A percentile compares a stretch with the other conserved stretches of the same genome.
These are phyloP conservation scores for Endocarpon pusillum DNA, from an alignment of 495 filamentous ascomycete species.

Conservation along the genomic window DNA sequence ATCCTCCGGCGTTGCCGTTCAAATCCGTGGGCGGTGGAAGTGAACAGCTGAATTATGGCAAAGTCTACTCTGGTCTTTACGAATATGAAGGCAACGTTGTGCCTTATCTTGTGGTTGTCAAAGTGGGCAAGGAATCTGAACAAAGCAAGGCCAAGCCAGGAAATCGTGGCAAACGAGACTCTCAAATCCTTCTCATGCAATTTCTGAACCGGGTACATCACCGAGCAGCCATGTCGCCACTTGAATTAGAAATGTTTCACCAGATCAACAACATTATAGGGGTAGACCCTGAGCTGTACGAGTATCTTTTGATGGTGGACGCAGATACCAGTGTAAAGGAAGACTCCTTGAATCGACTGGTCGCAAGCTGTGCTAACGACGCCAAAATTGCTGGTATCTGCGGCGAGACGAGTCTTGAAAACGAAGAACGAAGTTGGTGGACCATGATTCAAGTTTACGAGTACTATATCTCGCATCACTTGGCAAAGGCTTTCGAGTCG, in stretches of 20 bases:
- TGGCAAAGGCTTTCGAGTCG: constrained; percentile 88
- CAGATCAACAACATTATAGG: constrained; percentile 99
- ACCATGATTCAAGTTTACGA: constrained; percentile 99
- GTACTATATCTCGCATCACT: constrained; percentile 91
- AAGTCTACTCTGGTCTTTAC: constrained; percentile 95
- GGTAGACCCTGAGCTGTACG: constrained; percentile 91
- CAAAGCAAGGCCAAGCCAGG: constrained; percentile 83
- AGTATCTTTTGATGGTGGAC: constrained; percentile 95
- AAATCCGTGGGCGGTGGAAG: constrained; percentile 77
- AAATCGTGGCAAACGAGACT: constrained; percentile 96
- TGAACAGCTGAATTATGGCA: constrained; percentile 93
- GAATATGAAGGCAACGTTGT: constrained; percentile 96
- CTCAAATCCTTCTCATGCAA: constrained; percentile 65
- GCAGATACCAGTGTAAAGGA: constrained; percentile 91
- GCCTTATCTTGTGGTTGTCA: constrained; percentile 88
- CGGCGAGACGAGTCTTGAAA: constrained; percentile 90
- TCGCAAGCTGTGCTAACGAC: constrained; percentile 85
- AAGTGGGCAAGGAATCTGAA: constrained; percentile 92
- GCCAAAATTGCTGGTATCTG: constrained; percentile 94
- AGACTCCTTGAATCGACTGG: constrained; percentile 81
- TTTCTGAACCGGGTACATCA: constrained; percentile 98
- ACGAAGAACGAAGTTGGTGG: constrained; percentile 89
- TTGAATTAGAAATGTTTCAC: constrained; percentile 95
- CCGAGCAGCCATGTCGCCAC: constrained; percentile 77
- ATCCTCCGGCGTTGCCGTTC: constrained; percentile 85